Conservation (phyloP, 2,329 filamentous ascomycete species). For the Aspergillus piperis region DNA sequence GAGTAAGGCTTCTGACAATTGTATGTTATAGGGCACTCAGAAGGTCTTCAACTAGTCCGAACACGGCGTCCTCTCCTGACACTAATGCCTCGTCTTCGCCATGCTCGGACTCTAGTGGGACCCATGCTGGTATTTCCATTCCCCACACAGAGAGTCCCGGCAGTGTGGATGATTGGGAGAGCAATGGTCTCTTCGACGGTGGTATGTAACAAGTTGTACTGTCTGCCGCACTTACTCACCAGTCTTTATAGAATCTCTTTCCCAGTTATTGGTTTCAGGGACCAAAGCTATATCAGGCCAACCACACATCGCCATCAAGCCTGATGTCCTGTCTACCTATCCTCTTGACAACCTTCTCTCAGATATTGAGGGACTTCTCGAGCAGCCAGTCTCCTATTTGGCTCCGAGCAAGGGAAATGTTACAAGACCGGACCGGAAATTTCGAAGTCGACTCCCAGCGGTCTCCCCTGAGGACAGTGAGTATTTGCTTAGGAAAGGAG, state of each 20-base stretch:
- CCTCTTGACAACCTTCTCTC: background rate
- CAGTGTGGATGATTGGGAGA: background rate
- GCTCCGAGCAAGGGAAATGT: background rate
- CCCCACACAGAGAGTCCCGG: background rate
- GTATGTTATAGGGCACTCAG: background rate
- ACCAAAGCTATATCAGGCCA: background rate
- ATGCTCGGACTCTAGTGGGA: background rate
- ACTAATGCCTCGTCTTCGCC: background rate
- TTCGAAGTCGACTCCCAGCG: background rate
- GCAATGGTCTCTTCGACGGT: background rate
- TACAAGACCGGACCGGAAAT: background rate
- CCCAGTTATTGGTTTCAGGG: background rate
- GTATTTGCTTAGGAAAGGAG: background rate
- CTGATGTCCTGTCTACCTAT: background rate
- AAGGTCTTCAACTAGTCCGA: background rate
- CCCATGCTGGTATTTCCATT: background rate
- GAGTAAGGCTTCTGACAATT: background rate
- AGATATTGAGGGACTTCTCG: background rate
- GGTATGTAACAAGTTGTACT: background rate
- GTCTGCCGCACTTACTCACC: background rate
- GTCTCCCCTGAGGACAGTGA: background rate
- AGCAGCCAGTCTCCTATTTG: background rate
- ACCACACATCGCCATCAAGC: background rate
- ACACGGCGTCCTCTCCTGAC: background rate
- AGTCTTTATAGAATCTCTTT: background rate